Evolutionary conservation across 208 protist genomes (phyloP).

Genomic region (Strigomonas culicis): DNA sequence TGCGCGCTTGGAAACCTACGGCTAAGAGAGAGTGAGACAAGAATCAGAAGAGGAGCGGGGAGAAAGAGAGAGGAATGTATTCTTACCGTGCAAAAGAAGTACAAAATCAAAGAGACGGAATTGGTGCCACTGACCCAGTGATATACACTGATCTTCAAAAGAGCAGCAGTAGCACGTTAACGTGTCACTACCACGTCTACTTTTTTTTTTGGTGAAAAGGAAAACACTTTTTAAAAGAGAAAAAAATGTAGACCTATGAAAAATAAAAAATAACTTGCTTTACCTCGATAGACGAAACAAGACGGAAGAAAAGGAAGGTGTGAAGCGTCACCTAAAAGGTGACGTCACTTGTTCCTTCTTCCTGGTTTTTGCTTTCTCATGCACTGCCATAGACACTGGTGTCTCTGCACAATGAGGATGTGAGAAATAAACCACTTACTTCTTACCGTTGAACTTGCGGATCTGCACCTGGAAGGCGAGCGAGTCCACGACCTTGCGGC

Average conservation of each 20-base stretch:
- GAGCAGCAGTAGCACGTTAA: too few relatives aligned
- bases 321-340: conserved; percentile 6
- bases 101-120: too few relatives aligned
- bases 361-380: not conserved
- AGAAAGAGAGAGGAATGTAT: not conserved
- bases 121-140: too few relatives aligned
- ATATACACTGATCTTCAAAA: too few relatives aligned
- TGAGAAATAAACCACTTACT: conserved; percentile 20
- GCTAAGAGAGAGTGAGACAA: conserved; percentile 4
- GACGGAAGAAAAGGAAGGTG: conserved; percentile 2
- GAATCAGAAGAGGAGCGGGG: not conserved
- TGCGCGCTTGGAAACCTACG: not conserved
- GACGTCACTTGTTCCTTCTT: not conserved
- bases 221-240: too few relatives aligned
- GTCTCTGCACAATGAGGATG: too few relatives aligned
- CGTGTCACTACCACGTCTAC: too few relatives aligned
- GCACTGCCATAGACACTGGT: not conserved
- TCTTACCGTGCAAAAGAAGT: too few relatives aligned
- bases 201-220: too few relatives aligned
- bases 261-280: not conserved
- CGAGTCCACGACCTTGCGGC: conserved; percentile 94
- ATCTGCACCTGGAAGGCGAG: conserved; percentile 92
- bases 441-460: conserved; percentile 51
- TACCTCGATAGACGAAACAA: not conserved
- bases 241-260: not conserved